These are phyloP conservation scores for Chrysanthemum makinoi DNA, from an alignment of 129 eudicot species.

Conservation along the genomic window DNA sequence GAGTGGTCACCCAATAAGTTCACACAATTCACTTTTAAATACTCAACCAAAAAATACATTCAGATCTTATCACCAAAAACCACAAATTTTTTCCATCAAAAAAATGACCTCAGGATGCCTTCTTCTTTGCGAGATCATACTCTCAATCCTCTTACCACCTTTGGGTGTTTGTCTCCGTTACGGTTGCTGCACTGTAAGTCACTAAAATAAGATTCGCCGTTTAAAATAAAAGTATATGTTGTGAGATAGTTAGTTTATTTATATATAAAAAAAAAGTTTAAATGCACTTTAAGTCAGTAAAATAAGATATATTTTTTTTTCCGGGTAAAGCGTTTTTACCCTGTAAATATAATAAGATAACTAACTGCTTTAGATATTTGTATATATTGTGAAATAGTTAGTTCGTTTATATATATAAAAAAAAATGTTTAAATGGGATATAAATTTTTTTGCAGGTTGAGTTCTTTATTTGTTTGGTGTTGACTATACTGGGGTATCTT, in stretches of 20 bases:
- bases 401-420: too few species aligned
- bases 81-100: background rate
- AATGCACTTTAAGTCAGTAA: too few species aligned
- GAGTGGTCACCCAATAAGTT: background rate
- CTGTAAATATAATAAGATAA: too few species aligned
- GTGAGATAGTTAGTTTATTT: too few species aligned
- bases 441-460: slow-evolving; percentile 45
- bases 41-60: background rate
- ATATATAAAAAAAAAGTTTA: too few species aligned
- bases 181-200: slow-evolving; percentile 81
- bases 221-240: too few species aligned
- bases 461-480: slow-evolving; percentile 62
- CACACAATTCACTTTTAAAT: background rate
- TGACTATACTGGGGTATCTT: slow-evolving; percentile 69
- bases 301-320: too few species aligned
- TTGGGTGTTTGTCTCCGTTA: slow-evolving; percentile 77
- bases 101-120: slow-evolving; percentile 32
- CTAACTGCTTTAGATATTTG: too few species aligned
- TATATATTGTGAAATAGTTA: too few species aligned
- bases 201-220: too few species aligned
- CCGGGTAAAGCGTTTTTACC: too few species aligned
- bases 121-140: slow-evolving; percentile 60
- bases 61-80: background rate
- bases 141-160: slow-evolving; percentile 79
- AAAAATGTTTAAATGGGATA: slow-evolving; percentile 12